Conservation (phyloP, 192 early-diverging fungal species). For the Geranomyces variabilis region DNA sequence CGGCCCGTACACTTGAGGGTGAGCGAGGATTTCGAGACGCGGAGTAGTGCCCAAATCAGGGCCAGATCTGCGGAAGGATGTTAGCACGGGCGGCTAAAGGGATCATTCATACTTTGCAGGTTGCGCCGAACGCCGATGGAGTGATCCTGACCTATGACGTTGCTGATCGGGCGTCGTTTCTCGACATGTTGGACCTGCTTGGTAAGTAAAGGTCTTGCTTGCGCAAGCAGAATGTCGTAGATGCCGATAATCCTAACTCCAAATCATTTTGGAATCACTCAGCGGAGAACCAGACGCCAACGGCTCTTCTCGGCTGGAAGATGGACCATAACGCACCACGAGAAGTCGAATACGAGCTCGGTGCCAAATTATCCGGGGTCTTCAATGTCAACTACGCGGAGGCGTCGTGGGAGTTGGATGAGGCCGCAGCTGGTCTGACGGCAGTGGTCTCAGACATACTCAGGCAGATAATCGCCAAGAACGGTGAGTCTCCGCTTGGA, state of each 20-base stretch:
- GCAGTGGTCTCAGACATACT: background rate
- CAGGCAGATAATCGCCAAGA: background rate
- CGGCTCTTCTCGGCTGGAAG: constrained; percentile 33
- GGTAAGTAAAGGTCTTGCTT: constrained; percentile 16
- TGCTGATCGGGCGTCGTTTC: constrained; percentile 30
- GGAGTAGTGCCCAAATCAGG: too few species aligned
- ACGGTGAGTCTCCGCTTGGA: constrained; percentile 10
- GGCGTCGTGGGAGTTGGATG: background rate
- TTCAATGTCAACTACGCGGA: constrained; percentile 37
- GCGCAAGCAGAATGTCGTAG: too few species aligned
- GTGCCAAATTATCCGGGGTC: constrained; percentile 33
- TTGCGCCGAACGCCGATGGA: constrained; percentile 25
- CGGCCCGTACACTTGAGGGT: constrained; percentile 5
- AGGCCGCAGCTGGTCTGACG: background rate
- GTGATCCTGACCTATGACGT: constrained; percentile 43
- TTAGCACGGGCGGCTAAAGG: too few species aligned
- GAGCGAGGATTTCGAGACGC: background rate
- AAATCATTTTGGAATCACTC: background rate
- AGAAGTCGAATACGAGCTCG: constrained; percentile 42
- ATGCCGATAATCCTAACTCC: too few species aligned
- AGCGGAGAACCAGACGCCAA: constrained; percentile 26
- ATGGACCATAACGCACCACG: constrained; percentile 11
- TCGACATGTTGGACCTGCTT: constrained; percentile 40
- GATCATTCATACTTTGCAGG: too few species aligned
- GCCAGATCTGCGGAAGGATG: too few species aligned